Conservation (phyloP, 345 rosid species). For the Stellera chamaejasme region DNA sequence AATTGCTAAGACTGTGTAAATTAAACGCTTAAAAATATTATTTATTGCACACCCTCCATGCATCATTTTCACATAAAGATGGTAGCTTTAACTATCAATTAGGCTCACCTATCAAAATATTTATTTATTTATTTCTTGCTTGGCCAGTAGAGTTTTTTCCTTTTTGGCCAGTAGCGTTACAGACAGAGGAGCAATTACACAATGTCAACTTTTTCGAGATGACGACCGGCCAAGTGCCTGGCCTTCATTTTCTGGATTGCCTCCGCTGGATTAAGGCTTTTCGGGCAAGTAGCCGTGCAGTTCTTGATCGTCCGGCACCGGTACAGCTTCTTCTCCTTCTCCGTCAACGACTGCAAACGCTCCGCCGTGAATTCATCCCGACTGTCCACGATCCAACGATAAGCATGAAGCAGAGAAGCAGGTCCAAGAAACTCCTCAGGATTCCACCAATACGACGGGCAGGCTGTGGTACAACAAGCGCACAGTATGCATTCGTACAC, state of each 20-base stretch:
- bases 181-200: too few relatives aligned
- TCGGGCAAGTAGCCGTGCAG: slow-evolving; percentile 58
- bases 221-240: slow-evolving; percentile 21
- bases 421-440: slow-evolving; percentile 64
- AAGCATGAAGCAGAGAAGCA: slow-evolving; percentile 54
- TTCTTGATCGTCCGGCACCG: slow-evolving; percentile 54
- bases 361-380: slow-evolving; percentile 42
- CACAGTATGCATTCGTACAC: slow-evolving; percentile 67
- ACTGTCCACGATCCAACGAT: slow-evolving; percentile 48
- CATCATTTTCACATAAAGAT: too few relatives aligned
- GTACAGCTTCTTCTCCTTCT: slow-evolving; percentile 38
- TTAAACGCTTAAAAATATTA: too few relatives aligned
- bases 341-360: slow-evolving; percentile 48
- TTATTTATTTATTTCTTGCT: too few relatives aligned
- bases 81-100: too few relatives aligned
- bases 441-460: slow-evolving; percentile 76
- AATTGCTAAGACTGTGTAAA: too few relatives aligned
- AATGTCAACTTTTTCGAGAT: slow-evolving; percentile 15
- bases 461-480: slow-evolving; percentile 57
- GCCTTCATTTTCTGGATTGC: slow-evolving; percentile 58
- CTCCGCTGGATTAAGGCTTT: slow-evolving; percentile 48
- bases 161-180: too few relatives aligned
- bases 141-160: too few relatives aligned
- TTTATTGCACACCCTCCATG: too few relatives aligned
- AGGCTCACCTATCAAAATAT: slow-evolving; percentile 26